Evolutionary conservation across 768 basidiomycete genomes (phyloP).

Genomic region (Boletus rufocinnamomeus): DNA sequence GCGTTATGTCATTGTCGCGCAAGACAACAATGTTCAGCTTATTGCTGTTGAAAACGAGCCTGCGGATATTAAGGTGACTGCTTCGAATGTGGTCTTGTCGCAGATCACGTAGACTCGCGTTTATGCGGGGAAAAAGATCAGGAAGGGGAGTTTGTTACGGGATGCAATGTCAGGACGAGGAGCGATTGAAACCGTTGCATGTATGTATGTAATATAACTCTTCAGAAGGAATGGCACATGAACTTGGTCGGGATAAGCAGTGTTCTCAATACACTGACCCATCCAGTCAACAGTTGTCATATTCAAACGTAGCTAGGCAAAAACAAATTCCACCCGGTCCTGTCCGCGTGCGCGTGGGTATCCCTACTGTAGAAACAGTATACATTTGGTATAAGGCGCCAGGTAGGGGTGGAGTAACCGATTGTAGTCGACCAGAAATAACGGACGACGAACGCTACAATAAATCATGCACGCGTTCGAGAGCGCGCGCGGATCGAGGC

Average conservation of each 20-base stretch:
- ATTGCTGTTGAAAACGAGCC: conserved; percentile 55
- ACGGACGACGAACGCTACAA: not conserved
- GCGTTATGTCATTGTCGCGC: conserved; percentile 59
- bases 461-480: not conserved
- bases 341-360: not conserved
- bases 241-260: not conserved
- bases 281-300: not conserved
- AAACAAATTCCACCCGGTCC: not conserved
- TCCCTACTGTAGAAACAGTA: not conserved
- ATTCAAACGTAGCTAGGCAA: not conserved
- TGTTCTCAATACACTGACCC: not conserved
- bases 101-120: conserved; percentile 23
- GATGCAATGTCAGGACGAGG: not conserved
- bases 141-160: not conserved
- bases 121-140: not conserved
- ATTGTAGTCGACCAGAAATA: no score
- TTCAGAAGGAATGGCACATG: not conserved
- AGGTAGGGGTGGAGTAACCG: not conserved
- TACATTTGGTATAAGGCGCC: no score
- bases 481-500: not conserved
- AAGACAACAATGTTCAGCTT: conserved; percentile 56
- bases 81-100: conserved; percentile 48
- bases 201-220: not conserved
- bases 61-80: conserved; percentile 51
- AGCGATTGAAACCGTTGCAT: not conserved